phyloP scores from a whole-genome alignment of 257 asterid species.

The Ballota nigra region DNA sequence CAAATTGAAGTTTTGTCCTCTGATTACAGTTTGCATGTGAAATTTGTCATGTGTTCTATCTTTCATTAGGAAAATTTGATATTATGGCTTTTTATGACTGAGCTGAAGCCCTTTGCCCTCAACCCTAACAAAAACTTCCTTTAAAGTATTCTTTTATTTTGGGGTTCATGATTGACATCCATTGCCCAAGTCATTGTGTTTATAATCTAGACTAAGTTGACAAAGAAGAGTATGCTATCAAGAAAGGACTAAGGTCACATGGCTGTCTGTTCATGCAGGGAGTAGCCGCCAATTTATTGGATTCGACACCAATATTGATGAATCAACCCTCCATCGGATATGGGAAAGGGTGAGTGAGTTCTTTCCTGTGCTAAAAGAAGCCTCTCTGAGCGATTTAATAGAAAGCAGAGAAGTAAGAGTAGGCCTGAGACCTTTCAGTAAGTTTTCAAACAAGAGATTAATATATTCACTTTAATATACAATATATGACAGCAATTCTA shows the following conservation, averaged over 20 bases:
- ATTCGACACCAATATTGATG: slow-evolving; percentile 66
- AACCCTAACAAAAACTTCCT: no score
- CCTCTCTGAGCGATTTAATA: slow-evolving; percentile 54
- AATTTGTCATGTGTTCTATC: background rate
- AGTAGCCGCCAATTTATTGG: slow-evolving; percentile 94
- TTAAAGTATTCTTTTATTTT: no score
- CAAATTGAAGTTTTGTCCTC: background rate
- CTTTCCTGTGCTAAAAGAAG: slow-evolving; percentile 61
- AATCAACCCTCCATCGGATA: slow-evolving; percentile 60
- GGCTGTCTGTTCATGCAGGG: slow-evolving; percentile 46
- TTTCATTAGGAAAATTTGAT: background rate
- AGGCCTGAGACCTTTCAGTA: slow-evolving; percentile 95
- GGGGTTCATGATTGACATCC: background rate
- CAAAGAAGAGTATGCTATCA: background rate
- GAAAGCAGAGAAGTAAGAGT: slow-evolving; percentile 77
- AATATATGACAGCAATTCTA: background rate
- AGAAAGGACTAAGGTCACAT: slow-evolving; percentile 4
- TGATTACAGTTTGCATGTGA: no score
- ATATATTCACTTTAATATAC: background rate
- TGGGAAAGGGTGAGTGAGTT: slow-evolving; percentile 85
- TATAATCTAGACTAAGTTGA: background rate
- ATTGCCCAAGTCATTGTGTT: background rate
- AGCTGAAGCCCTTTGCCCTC: background rate
- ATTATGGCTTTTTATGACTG: background rate
- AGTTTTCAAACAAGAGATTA: slow-evolving; percentile 33